Base-by-base conservation (phyloP, 2,329 filamentous ascomycete genomes). In the Didymella pomorum region DNA sequence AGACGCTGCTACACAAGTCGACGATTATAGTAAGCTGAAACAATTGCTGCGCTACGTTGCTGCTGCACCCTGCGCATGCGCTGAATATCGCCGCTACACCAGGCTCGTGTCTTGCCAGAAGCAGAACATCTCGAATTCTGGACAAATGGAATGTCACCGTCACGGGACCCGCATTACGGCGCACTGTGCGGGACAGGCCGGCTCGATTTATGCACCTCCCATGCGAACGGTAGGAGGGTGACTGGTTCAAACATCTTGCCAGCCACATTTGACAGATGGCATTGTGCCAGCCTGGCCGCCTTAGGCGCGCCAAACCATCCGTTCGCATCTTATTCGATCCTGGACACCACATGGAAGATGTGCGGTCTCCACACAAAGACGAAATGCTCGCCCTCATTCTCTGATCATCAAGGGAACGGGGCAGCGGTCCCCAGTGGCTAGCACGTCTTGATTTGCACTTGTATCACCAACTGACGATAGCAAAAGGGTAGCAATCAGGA, bases 271-370 rank as follows among this genome's bases (percentile, higher is more conserved):
- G 61, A 58, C 56, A 62, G 61, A 55, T 57, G 61, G 59, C 61
- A 51, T 50, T 55, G 29, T 50, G 31, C 55, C 55, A 58, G 44
- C 45, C 49, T 58, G 56, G 45, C 66, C 68, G 71, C 70, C 68
- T 70, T 66, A 70, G 66, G 69, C 72, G 70, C 72, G 71, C 69
- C 72, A 73, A 71, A 72, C 71, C 60, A 67, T 64, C 63, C 65
- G 71, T 74, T 72, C 71, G 72, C 71, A 74, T 68, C 46, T 70
- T 65, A 68, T 70, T 71, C 62, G 66, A 62, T 48, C 62, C 58
- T 55, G 56, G 58, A 54, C 53, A 45, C 45, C 54, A 46, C 58
- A 54, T 59, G 48, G 60, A 37, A 23, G 29, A 43, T 44, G 47
- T 37, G 35, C 52, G 47, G 46, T 50, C 39, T 42, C 56, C 41